Conservation (phyloP, 1,284 basidiomycete species). For the Ustilago curta region DNA sequence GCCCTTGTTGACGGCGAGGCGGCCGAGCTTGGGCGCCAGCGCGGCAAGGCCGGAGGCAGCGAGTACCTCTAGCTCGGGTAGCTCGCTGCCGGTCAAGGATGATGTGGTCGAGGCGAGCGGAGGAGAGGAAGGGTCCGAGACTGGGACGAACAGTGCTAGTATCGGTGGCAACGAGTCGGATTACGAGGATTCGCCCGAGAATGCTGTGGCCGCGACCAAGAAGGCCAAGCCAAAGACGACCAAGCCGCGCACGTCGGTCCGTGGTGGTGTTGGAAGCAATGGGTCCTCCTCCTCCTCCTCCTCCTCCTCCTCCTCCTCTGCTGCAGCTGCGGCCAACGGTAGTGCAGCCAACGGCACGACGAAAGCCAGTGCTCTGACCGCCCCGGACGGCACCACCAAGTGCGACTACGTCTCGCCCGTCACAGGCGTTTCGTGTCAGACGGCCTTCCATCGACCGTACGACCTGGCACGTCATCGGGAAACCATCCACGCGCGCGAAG, state of each 20-base stretch:
- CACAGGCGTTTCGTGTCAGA: conserved; percentile 59
- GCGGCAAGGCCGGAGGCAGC: neutral
- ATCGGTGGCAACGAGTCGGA: conserved; percentile 41
- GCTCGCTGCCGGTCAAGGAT: conserved; percentile 9
- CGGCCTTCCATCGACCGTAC: conserved; percentile 67
- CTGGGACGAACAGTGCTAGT: conserved; percentile 22
- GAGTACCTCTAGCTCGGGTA: neutral
- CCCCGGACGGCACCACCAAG: conserved; percentile 46
- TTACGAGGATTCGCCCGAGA: conserved; percentile 39
- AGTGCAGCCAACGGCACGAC: neutral
- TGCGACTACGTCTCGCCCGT: conserved; percentile 67
- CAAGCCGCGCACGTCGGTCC: conserved; percentile 8
- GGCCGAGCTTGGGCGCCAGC: conserved; percentile 2
- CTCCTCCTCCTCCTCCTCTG: too few species aligned
- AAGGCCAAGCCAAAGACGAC: conserved; percentile 13
- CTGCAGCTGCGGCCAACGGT: neutral
- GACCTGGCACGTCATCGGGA: conserved; percentile 67
- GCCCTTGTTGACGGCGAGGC: conserved; percentile 18
- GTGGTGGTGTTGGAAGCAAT: neutral
- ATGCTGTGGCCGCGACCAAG: neutral
- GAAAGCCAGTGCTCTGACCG: conserved; percentile 14
- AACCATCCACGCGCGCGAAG: conserved; percentile 67
- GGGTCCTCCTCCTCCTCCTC: too few species aligned
- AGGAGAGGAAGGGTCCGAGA: conserved; percentile 44
- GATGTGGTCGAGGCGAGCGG: conserved; percentile 37